Conservation (phyloP, 2,329 filamentous ascomycete species). For the Fusarium sp. region DNA sequence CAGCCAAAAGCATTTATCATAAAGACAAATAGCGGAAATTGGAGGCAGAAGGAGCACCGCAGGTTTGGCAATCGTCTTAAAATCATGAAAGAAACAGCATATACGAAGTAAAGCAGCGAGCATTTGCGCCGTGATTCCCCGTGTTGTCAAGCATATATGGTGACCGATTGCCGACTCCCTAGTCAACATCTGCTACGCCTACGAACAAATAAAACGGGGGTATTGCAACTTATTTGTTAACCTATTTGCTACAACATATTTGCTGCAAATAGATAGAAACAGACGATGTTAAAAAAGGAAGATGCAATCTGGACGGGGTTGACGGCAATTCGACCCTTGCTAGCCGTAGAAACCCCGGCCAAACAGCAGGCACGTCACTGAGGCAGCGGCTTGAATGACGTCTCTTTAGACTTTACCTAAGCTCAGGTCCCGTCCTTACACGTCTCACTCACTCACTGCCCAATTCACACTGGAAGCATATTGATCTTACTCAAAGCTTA, state of each 20-base stretch:
- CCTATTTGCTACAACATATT: background rate
- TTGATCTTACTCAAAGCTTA: background rate
- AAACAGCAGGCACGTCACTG: conserved; percentile 25
- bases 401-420: conserved; percentile 34
- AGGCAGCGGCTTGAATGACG: conserved; percentile 48
- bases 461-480: background rate
- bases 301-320: no score
- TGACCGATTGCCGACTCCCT: background rate
- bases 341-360: conserved; percentile 46
- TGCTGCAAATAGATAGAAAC: background rate
- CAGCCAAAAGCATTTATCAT: background rate
- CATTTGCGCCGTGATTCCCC: background rate
- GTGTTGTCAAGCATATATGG: background rate
- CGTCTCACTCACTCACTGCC: background rate
- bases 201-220: background rate
- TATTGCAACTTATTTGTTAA: no score
- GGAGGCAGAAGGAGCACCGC: fast-evolving
- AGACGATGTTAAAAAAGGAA: background rate
- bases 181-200: background rate
- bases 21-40: background rate
- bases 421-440: conserved; percentile 5
- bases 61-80: background rate
- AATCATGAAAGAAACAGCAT: background rate
- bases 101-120: background rate
- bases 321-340: background rate